These are phyloP conservation scores for Yamadazyma atlantica DNA, from an alignment of 1,139 yeast species.

Conservation along the genomic window DNA sequence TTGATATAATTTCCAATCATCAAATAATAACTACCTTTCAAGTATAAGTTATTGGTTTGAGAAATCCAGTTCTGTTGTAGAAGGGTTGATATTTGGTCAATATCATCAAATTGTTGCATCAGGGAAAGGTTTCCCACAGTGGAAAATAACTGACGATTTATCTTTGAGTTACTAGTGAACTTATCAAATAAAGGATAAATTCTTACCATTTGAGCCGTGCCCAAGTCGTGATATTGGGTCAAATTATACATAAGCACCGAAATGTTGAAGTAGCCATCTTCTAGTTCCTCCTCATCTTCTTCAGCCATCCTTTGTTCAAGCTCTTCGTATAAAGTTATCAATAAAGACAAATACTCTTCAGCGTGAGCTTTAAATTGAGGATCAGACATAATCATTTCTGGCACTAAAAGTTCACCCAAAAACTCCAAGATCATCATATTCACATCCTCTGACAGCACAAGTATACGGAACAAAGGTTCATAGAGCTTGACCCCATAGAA, in stretches of 20 bases:
- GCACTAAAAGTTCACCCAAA: slow-evolving; percentile 11
- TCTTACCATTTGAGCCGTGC: slow-evolving; percentile 5
- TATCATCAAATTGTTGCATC: slow-evolving; percentile 20
- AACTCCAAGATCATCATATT: slow-evolving; percentile 10
- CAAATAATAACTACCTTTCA: slow-evolving; percentile 29
- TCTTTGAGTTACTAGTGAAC: slow-evolving; percentile 4
- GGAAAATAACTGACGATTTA: slow-evolving; percentile 33
- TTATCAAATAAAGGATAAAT: slow-evolving; percentile 10
- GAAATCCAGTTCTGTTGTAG: slow-evolving; percentile 1
- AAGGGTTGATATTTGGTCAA: slow-evolving; percentile 6
- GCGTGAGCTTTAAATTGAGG: slow-evolving; percentile 7
- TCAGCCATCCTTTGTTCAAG: slow-evolving; percentile 6
- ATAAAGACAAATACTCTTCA: slow-evolving; percentile 5
- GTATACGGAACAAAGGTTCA: slow-evolving; percentile 3
- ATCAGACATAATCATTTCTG: slow-evolving; percentile 11
- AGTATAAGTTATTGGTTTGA: slow-evolving; percentile 23
- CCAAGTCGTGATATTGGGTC: slow-evolving; percentile 20
- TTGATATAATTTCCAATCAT: slow-evolving; percentile 38
- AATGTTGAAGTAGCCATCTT: slow-evolving; percentile 16
- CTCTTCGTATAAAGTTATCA: slow-evolving; percentile 5
- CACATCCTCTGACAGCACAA: slow-evolving; percentile 1
- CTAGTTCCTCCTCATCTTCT: slow-evolving; percentile 13
- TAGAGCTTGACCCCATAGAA: slow-evolving; percentile 15
- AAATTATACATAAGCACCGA: slow-evolving; percentile 18
- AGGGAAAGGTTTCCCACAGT: slow-evolving; percentile 38